These are phyloP conservation scores for Cyberlindnera samutprakarnensis DNA, from an alignment of 805 yeast genomes.

Conservation along the genomic window DNA sequence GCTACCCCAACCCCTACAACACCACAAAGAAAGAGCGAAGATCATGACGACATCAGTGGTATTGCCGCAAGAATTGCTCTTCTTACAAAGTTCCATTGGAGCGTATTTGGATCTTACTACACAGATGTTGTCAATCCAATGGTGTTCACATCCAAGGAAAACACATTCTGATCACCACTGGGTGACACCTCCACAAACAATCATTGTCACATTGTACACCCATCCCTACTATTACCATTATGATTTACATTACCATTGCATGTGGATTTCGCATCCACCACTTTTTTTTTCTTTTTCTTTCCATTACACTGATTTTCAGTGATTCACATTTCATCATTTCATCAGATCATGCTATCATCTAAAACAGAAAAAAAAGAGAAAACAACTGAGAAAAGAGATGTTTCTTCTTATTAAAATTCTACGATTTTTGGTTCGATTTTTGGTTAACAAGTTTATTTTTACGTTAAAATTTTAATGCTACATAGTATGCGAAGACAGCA, in stretches of 20 bases:
- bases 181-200: background rate
- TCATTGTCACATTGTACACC: background rate
- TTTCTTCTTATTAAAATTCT: background rate
- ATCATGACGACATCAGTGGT: constrained; percentile 52
- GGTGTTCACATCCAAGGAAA: too few species aligned
- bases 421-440: background rate
- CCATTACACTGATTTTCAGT: background rate
- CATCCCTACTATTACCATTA: background rate
- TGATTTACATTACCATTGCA: background rate
- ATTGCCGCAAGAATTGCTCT: constrained; percentile 48
- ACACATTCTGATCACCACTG: background rate
- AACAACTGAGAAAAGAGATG: too few species aligned
- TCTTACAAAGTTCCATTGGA: constrained; percentile 71
- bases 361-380: too few species aligned
- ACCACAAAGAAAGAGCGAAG: constrained; percentile 22
- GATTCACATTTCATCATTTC: background rate
- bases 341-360: too few species aligned
- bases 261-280: constrained; percentile 1
- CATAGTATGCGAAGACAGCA: too few species aligned
- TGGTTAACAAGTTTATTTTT: too few species aligned
- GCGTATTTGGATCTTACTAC: constrained; percentile 71
- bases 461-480: constrained; percentile 1
- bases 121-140: constrained; percentile 4
- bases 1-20: constrained; percentile 8
- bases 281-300: constrained; percentile 1